A percentile compares a stretch with the other conserved stretches of the same genome.
These are phyloP conservation scores for Physaria fendleri DNA, from an alignment of 345 rosid genomes.

Conservation along the genomic window DNA sequence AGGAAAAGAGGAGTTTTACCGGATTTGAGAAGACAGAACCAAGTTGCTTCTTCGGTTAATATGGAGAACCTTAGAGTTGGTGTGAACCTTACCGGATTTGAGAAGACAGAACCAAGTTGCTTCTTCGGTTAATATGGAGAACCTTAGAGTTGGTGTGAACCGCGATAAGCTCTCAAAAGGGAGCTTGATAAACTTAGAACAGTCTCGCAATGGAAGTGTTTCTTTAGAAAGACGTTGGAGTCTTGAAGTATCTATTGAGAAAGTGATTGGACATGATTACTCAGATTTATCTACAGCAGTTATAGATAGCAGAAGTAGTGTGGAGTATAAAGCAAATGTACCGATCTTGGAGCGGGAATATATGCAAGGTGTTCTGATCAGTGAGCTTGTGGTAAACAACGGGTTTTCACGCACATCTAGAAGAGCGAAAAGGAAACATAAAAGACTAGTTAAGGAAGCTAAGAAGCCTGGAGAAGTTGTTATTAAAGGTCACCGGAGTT, in stretches of 20 bases:
- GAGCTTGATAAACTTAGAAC: conserved; percentile 68
- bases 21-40: conserved; percentile 65
- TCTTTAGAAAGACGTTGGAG: conserved; percentile 96
- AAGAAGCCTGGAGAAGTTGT: conserved; percentile 93
- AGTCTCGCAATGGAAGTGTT: conserved; percentile 60
- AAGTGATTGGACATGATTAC: conserved; percentile 78
- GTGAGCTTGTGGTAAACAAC: conserved; percentile 70
- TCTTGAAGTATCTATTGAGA: conserved; percentile 94
- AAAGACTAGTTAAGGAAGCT: conserved; percentile 65
- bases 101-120: conserved; percentile 63
- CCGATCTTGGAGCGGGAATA: conserved; percentile 91
- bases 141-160: conserved; percentile 43
- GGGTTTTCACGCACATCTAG: conserved; percentile 64
- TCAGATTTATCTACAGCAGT: conserved; percentile 48
- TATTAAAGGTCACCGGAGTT: conserved; percentile 94
- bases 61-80: conserved; percentile 54
- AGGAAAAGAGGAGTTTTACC: conserved; percentile 87
- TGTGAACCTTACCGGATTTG: conserved; percentile 54
- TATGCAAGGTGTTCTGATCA: conserved; percentile 94
- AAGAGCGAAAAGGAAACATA: conserved; percentile 64
- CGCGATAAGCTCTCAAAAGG: conserved; percentile 58
- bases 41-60: conserved; percentile 61
- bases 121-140: conserved; percentile 63
- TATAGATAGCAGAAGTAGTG: conserved; percentile 38
- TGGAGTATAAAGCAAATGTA: conserved; percentile 32